Evolutionary conservation across 2,329 filamentous ascomycete species (phyloP), one percentile per base, ranked within the genome.

Genomic region (Penicillium sp.): DNA sequence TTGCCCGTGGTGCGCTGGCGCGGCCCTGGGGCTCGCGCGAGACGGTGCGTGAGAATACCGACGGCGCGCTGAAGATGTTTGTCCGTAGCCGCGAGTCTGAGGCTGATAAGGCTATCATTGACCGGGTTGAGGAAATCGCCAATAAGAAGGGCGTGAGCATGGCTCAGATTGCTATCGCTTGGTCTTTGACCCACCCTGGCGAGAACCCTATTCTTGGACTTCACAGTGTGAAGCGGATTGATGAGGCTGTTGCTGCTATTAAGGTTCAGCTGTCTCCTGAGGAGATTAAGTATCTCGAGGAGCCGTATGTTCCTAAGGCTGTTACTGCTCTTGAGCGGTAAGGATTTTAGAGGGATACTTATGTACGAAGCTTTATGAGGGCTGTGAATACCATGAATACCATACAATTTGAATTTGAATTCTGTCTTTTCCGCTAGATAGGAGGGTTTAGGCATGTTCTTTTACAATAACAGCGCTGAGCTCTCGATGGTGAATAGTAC

Each of bases 141-240:
- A 76, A 79, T 61, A 84, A 85, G 73, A 80, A 81, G 63, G 80
- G 78, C 0, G 78, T 83, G 69, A 83, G 80, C 62, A 89, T 89
- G 82, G 82, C 84, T 45, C 82, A 87, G 56, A 82, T 90, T 21
- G 81, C 84, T 1, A 78, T 87, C 54, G 86, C 85, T 3, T 90
- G 87, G 87, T 80, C 82, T 56, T 75, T 84, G 62, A 78, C 80
- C 61, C 77, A 78, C 61, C 76, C 80, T 45, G 80, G 81, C 6
- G 72, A 79, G 25, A 83, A 79, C 62, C 86, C 85, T 2, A 88
- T 89, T 58, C 76, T 88, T 53, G 86, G 87, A 0, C 77, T 89
- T 63, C 83, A 79, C 61, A 87, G 78, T 53, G 75, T 81, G 35
- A 77, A 80, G 57, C 76, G 86, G n/a, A 81, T 89, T 45, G 82